These are phyloP conservation scores for Oryza nivara DNA, from an alignment of 176 grass and related monocot genomes.

Conservation along the genomic window DNA sequence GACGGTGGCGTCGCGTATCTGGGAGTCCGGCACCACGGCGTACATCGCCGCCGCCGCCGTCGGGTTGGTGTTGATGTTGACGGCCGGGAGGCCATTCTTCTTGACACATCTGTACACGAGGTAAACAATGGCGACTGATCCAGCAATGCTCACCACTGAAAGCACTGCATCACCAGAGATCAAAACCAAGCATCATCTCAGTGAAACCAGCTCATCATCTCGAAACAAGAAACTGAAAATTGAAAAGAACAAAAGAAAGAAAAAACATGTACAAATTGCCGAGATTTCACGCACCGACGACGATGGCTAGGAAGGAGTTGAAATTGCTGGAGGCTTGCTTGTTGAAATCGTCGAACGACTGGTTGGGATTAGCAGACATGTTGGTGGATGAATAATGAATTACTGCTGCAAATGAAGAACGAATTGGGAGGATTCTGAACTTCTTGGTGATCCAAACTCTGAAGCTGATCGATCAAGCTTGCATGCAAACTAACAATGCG, in stretches of 20 bases:
- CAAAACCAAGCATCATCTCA: background rate
- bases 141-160: background rate
- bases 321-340: background rate
- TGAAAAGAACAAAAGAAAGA: too few relatives aligned
- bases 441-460: background rate
- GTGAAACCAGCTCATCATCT: too few relatives aligned
- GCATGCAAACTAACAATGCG: too few relatives aligned
- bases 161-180: background rate
- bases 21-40: slow-evolving; percentile 10
- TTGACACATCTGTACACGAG: background rate
- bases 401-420: background rate
- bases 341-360: background rate
- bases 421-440: background rate
- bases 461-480: background rate
- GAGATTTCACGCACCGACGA: background rate
- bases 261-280: too few relatives aligned
- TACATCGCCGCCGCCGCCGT: background rate
- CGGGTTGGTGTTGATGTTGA: background rate
- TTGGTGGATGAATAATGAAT: background rate
- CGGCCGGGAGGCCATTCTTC: slow-evolving; percentile 17
- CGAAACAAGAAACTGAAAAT: too few relatives aligned
- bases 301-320: background rate
- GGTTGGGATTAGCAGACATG: background rate
- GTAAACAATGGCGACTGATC: background rate
- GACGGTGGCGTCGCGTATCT: background rate